phyloP scores from a whole-genome alignment of 495 filamentous ascomycete species.

The Aspergillus sparsus region DNA sequence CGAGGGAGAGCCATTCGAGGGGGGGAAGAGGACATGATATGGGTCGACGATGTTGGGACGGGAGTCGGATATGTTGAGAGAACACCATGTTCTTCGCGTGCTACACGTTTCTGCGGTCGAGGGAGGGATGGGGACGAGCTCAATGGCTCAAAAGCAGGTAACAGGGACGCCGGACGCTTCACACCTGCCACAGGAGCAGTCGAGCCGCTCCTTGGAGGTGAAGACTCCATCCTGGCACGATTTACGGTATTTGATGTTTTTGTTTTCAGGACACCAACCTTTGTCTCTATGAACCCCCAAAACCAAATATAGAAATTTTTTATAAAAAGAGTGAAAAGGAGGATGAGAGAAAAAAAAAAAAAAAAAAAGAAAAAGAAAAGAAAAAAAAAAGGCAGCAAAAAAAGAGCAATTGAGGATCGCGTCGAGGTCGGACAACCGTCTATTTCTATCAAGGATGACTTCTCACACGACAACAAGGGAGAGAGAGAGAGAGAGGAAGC shows the following conservation, averaged over 20 bases:
- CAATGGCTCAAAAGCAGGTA: conserved; percentile 91
- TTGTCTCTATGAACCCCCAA: conserved; percentile 1
- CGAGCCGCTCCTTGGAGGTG: conserved; percentile 39
- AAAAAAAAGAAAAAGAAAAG: conserved; percentile 10
- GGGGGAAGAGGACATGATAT: conserved; percentile 87
- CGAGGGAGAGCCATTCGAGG: conserved; percentile 50
- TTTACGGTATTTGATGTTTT: conserved; percentile 4
- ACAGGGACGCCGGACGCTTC: conserved; percentile 78
- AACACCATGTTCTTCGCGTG: conserved; percentile 53
- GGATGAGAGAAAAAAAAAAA: neutral
- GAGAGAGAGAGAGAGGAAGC: conserved; percentile 20
- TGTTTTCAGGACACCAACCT: conserved; percentile 2
- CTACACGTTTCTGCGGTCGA: conserved; percentile 68
- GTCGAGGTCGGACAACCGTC: conserved; percentile 20
- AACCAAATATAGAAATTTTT: neutral
- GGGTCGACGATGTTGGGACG: conserved; percentile 88
- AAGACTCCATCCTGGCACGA: conserved; percentile 44
- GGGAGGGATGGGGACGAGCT: conserved; percentile 86
- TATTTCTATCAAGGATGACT: conserved; percentile 20
- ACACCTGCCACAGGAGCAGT: conserved; percentile 57
- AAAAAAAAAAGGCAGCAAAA: neutral
- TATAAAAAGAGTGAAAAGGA: conserved; percentile 8
- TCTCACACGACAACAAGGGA: conserved; percentile 5
- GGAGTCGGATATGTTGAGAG: conserved; percentile 73
- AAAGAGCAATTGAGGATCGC: conserved; percentile 25